These are phyloP conservation scores for Rhytidhysteron rufulum DNA, from an alignment of 2,329 filamentous ascomycete species.

Conservation along the genomic window DNA sequence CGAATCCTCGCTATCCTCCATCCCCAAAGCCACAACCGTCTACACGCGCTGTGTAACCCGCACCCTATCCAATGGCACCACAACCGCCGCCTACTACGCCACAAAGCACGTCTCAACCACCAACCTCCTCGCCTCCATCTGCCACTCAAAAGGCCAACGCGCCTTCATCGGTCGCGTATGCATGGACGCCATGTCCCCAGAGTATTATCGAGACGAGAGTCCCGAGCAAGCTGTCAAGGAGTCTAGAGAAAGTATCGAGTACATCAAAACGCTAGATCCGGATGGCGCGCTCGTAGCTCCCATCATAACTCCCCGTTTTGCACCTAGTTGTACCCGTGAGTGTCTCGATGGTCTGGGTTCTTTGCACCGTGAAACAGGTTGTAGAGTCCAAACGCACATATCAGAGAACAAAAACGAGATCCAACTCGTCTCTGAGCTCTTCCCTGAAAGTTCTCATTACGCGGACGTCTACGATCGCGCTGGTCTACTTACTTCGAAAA, in stretches of 20 bases:
- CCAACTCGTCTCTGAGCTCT: slow-evolving; percentile 64
- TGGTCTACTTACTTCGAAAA: slow-evolving; percentile 66
- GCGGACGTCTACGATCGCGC: slow-evolving; percentile 73
- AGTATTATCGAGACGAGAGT: slow-evolving; percentile 74
- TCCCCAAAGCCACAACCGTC: slow-evolving; percentile 61
- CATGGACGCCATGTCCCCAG: slow-evolving; percentile 76
- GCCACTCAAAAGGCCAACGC: slow-evolving; percentile 73
- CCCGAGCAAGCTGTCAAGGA: slow-evolving; percentile 56
- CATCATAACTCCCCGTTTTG: slow-evolving; percentile 71
- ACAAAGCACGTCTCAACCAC: slow-evolving; percentile 83
- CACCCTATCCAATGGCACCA: slow-evolving; percentile 86
- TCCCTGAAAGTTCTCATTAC: slow-evolving; percentile 64
- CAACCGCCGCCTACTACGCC: slow-evolving; percentile 90
- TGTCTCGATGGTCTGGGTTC: slow-evolving; percentile 62
- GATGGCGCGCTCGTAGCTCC: slow-evolving; percentile 63
- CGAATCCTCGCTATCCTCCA: slow-evolving; percentile 68
- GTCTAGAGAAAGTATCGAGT: slow-evolving; percentile 42
- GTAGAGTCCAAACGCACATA: slow-evolving; percentile 85
- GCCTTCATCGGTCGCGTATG: slow-evolving; percentile 92
- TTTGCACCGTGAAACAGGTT: slow-evolving; percentile 58
- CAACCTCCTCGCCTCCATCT: slow-evolving; percentile 85
- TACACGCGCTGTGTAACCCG: slow-evolving; percentile 76
- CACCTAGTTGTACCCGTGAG: slow-evolving; percentile 50
- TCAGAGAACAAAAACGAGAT: slow-evolving; percentile 78
- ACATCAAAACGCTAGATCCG: slow-evolving; percentile 67